phyloP scores from a whole-genome alignment of 148 eudicot species.

The Persicaria tinctoria region DNA sequence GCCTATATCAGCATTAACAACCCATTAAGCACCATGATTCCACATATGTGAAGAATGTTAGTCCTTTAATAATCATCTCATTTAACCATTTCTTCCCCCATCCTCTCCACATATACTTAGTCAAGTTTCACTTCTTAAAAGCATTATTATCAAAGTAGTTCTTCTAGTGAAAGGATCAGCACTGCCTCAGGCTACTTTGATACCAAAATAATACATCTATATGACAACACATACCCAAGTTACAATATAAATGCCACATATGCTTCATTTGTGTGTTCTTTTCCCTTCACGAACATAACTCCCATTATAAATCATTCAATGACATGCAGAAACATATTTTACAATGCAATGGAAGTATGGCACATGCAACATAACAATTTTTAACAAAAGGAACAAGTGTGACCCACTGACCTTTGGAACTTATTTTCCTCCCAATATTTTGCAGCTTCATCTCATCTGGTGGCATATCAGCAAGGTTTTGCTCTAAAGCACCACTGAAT shows the following conservation, averaged over 20 bases:
- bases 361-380: not conserved
- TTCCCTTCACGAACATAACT: not conserved
- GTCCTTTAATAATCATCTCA: not conserved
- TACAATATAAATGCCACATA: not conserved
- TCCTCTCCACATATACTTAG: not conserved
- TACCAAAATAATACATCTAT: not conserved
- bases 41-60: not conserved
- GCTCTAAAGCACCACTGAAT: slow-evolving; percentile 82
- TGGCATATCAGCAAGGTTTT: slow-evolving; percentile 75
- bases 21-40: not conserved
- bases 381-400: not conserved
- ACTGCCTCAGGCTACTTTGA: not conserved
- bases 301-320: not conserved
- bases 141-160: not conserved
- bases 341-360: not conserved
- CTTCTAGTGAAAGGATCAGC: not conserved
- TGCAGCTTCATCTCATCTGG: slow-evolving; percentile 60
- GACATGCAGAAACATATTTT: not conserved
- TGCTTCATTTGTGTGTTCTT: not conserved
- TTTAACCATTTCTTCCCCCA: not conserved
- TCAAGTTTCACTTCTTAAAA: not conserved
- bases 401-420: slow-evolving; percentile 62
- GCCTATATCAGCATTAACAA: not conserved
- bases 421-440: slow-evolving; percentile 80
- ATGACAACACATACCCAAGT: not conserved